Percentiles rank a stretch among this genome's conserved stretches.
Conservation (phyloP, 768 basidiomycete genomes). For the Zangia roseola region DNA sequence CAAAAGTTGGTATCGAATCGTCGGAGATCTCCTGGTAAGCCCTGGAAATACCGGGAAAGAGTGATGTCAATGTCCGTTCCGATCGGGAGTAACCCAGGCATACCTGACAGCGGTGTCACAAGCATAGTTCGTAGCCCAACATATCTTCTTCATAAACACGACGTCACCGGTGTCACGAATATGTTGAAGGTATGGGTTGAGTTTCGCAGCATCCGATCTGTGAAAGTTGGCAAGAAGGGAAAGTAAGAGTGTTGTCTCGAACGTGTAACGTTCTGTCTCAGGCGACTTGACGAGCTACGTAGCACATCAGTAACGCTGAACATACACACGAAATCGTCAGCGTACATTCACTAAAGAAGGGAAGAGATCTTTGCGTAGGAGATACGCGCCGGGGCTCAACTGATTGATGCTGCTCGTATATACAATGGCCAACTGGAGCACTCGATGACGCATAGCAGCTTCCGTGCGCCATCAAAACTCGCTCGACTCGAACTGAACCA, state of each 20-base stretch:
- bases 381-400: conserved; percentile 70
- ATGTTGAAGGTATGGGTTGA: conserved; percentile 62
- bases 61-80: background rate
- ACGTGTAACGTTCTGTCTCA: conserved; percentile 54
- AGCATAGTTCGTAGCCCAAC: conserved; percentile 54
- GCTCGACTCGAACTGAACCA: background rate
- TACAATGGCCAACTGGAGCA: conserved; percentile 54
- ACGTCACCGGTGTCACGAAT: conserved; percentile 48
- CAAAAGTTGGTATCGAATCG: conserved; percentile 50
- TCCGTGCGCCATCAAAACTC: conserved; percentile 4
- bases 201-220: conserved; percentile 65
- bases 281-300: conserved; percentile 54
- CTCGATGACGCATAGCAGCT: conserved; percentile 52
- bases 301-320: background rate
- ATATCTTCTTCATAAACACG: conserved; percentile 54
- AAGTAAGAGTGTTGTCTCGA: conserved; percentile 61
- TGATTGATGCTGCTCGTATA: conserved; percentile 60
- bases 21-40: conserved; percentile 55
- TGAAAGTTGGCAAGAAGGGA: conserved; percentile 68
- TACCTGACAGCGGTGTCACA: conserved; percentile 53
- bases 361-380: conserved; percentile 61
- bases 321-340: conserved; percentile 2
- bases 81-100: conserved; percentile 8
- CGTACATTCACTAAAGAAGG: conserved; percentile 50
- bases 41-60: conserved; percentile 31